Base-by-base conservation (phyloP, 257 asterid genomes). In the Phtheirospermum japonicum region DNA sequence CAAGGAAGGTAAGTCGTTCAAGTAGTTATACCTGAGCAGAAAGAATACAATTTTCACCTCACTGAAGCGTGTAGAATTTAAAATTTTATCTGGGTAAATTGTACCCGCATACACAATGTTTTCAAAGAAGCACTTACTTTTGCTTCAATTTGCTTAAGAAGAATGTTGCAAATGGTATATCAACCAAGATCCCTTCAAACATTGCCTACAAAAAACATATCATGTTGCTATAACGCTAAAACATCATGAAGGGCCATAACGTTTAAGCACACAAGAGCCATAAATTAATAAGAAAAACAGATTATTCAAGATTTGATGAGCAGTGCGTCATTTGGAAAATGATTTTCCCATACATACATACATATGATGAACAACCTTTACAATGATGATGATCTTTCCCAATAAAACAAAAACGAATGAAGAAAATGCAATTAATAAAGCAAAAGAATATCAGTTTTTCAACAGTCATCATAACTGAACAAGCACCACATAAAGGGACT, bases 101-200 rank as follows among this genome's bases (percentile, higher is more conserved):
- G 53, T 17, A 42, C 28, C 12, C 53, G 6, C 20, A 48, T 16
- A 17, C 9, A 50, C 3, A 19, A 50, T 50, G 32, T 18, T 50
- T 48, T 16, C 7, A 34, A 14, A 59, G 58, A 46, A 26, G 58
- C 72, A 66, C 96, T 89, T 83, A 89, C 99, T 87, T 93, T 57
- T 85, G 94, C 80, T 93, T 89, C 85, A 93, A 74, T 80, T 93
- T 93, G 89, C 99, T 93, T 68, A 93, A 77, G 82, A 93, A 93
- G 77, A 93, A 93, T 50, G 97, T 93, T 9, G 99, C 99, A 73
- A 93, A 93, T 58, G 97, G 99, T 74, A 93, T 87, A 70, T 93
- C 99, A 77, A 89, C 96, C 62, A 89, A 87, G 68, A 93, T 93
- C 66, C 99, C 99, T 75, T 93, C 99, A 56, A 85, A 89, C 96